phyloP scores from a whole-genome alignment of 108 stramenopile genomes.

The Pelagomonas calceolata region DNA sequence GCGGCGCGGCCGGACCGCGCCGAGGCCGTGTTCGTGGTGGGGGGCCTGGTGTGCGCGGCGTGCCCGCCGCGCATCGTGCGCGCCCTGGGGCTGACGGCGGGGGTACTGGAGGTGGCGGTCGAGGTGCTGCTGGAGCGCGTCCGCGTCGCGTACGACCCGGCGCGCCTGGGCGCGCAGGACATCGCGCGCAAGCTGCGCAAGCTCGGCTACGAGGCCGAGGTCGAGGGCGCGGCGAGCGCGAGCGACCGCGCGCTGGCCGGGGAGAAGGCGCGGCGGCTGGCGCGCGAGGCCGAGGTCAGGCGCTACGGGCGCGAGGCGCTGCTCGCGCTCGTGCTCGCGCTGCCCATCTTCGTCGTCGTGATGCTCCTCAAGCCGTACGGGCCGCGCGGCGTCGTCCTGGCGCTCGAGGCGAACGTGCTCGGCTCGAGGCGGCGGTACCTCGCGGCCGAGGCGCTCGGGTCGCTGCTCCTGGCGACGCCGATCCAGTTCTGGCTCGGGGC shows the following conservation, averaged over 20 bases:
- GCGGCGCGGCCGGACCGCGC: background rate
- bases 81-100: background rate
- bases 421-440: background rate
- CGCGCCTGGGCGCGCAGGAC: background rate
- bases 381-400: background rate
- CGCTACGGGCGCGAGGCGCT: background rate
- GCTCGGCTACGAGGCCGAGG: background rate
- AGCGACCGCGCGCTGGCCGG: background rate
- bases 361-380: background rate
- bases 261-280: background rate
- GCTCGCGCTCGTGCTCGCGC: constrained; percentile 1
- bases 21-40: background rate
- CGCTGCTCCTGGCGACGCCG: constrained; percentile 55
- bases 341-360: constrained; percentile 10
- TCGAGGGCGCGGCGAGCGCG: background rate
- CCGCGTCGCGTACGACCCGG: background rate
- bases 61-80: background rate
- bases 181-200: background rate
- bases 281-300: background rate
- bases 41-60: constrained; percentile 7
- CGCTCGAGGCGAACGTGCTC: background rate
- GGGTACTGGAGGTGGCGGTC: background rate
- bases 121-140: background rate
- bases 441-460: constrained; percentile 35
- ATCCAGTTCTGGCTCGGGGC: constrained; percentile 77